Evolutionary conservation across 202 grass and related monocot genomes (phyloP).

Genomic region (Musa balbisiana): DNA sequence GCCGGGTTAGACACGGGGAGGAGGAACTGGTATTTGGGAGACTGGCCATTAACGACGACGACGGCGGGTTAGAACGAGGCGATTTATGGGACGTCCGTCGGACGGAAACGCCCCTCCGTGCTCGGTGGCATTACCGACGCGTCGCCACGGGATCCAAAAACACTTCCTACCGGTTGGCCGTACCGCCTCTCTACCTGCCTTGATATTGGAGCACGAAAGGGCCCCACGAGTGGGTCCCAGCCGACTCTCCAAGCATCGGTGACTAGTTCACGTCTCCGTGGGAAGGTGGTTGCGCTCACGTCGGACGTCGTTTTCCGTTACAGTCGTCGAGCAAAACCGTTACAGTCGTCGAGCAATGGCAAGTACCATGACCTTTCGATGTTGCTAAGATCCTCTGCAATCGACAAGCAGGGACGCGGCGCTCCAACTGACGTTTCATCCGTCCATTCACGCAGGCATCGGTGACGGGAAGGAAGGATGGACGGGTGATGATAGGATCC

Average conservation of each 20-base stretch:
- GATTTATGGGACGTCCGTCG: too few species aligned
- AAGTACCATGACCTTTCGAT: background rate
- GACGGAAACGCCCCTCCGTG: too few species aligned
- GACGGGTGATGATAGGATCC: too few species aligned
- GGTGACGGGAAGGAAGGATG: too few species aligned
- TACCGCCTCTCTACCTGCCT: too few species aligned
- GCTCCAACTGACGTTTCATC: too few species aligned
- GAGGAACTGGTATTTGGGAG: background rate
- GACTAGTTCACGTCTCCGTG: too few species aligned
- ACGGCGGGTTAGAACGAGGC: background rate
- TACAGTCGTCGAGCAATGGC: background rate
- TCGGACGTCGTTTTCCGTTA: background rate
- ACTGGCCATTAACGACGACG: background rate
- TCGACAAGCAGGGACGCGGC: background rate
- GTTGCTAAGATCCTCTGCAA: background rate
- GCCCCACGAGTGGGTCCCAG: too few species aligned
- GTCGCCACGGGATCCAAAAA: background rate
- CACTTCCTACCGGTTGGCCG: too few species aligned
- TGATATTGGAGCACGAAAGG: too few species aligned
- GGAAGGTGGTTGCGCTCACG: background rate
- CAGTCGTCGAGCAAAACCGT: background rate
- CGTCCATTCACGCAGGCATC: too few species aligned
- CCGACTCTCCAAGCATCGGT: too few species aligned
- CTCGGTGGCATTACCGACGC: background rate
- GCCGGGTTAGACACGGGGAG: conserved; percentile 6